Evolutionary conservation across 23 red algal genomes (phyloP), one percentile per base, ranked within the genome.

Genomic region (Gracilaria caudata): DNA sequence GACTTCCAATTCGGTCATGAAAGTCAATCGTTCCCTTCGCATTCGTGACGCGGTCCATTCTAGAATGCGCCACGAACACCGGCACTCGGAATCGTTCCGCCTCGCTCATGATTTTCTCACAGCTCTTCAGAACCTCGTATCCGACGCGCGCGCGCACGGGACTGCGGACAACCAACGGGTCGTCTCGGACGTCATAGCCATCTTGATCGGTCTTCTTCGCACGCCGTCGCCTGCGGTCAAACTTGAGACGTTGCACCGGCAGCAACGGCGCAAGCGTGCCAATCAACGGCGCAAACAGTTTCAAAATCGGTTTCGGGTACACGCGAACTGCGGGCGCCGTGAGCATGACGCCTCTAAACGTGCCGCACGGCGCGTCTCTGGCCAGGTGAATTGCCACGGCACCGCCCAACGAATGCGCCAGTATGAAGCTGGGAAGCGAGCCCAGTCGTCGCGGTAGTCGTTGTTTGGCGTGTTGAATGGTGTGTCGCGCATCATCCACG

Each of bases 321-420:
- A 90, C 93, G 13, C 66, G 54, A 13, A 95, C 93, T 4, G 93
- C 93, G 1, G 93, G 93, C 40, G 93, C 93, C 20, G 85, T 91
- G 33, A 95, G 75, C 75, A 95, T 79, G 11, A 95, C 93, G 13
- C 93, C 93, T 21, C 73, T 68, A 63, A 77, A 94, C 30, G 59
- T 49, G 20, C 73, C 58, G 34, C 12, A 38, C 44, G 45, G 75
- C 33, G 74, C 75, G 13, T 80, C 88, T 49, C 73, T 33, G n/a
- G 79, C 90, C 23, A 85, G 54, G 75, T 87, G 93, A 75, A 95
- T 89, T 5, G 85, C 93, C 4, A 95, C 85, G 29, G 93, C 93
- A 40, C 93, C 93, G 16, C 93, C 93, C 65, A 95, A 59, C 17
- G 64, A 78, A 81, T 95, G 93, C 3, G 85, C 93, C 72, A 95